A percentile compares a stretch with the other conserved stretches of the same genome.
Evolutionary conservation across 257 asterid genomes (phyloP).

Genomic region (Forsythia viridissima): DNA sequence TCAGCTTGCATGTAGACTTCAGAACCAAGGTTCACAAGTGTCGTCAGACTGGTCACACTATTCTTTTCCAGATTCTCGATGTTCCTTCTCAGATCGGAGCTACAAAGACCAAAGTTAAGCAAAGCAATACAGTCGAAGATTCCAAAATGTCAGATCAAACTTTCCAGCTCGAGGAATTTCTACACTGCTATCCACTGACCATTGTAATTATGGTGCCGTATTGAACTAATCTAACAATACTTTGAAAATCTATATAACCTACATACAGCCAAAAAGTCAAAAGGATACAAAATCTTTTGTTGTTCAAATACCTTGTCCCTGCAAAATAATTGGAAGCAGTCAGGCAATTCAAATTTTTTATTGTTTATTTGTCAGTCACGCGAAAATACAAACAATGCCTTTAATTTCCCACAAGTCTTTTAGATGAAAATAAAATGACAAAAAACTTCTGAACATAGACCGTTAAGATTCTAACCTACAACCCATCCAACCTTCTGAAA

Average conservation of each 20-base stretch:
- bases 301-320: constrained; percentile 92
- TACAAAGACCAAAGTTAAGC: constrained; percentile 42
- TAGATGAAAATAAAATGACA: background rate
- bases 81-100: constrained; percentile 83
- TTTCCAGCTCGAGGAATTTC: background rate
- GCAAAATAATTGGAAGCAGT: constrained; percentile 31
- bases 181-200: background rate
- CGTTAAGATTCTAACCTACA: background rate
- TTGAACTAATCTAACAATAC: constrained; percentile 10
- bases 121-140: constrained; percentile 13
- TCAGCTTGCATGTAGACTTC: constrained; percentile 90
- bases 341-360: background rate
- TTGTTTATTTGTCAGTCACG: background rate
- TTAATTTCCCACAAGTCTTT: background rate
- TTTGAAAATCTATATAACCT: constrained; percentile 13
- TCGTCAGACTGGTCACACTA: constrained; percentile 70
- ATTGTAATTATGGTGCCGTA: background rate
- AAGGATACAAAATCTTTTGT: constrained; percentile 93
- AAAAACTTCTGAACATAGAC: background rate
- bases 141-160: background rate
- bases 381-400: background rate
- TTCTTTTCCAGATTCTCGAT: constrained; percentile 86
- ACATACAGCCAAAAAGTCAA: background rate
- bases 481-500: background rate
- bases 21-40: constrained; percentile 85